These are phyloP conservation scores for Orychophragmus violaceus DNA, from an alignment of 345 rosid genomes.

Conservation along the genomic window DNA sequence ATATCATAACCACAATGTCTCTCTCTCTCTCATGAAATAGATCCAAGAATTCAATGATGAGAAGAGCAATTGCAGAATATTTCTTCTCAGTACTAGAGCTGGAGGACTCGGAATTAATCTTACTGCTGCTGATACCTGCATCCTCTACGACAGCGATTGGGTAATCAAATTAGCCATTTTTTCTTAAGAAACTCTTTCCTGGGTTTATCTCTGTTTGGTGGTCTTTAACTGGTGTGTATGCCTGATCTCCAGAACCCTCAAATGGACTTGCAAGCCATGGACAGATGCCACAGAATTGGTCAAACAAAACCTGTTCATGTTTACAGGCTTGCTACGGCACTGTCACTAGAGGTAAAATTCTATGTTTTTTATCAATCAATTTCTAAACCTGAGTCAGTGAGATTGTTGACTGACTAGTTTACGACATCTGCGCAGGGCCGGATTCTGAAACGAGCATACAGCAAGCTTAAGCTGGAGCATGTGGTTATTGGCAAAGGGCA, in stretches of 20 bases:
- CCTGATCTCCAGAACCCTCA: slow-evolving; percentile 72
- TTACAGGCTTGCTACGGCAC: slow-evolving; percentile 92
- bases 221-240: slow-evolving; percentile 17
- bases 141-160: slow-evolving; percentile 97
- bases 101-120: slow-evolving; percentile 99
- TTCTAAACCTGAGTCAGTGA: neutral
- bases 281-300: slow-evolving; percentile 96
- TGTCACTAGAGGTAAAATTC: slow-evolving; percentile 67
- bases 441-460: slow-evolving; percentile 74
- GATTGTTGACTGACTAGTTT: slow-evolving; percentile 14
- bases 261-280: slow-evolving; percentile 99
- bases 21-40: slow-evolving; percentile 34
- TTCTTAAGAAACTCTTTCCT: neutral
- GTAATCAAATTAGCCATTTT: slow-evolving; percentile 32
- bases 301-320: slow-evolving; percentile 99
- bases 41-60: slow-evolving; percentile 74
- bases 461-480: slow-evolving; percentile 95
- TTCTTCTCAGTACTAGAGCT: slow-evolving; percentile 94
- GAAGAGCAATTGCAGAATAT: slow-evolving; percentile 56
- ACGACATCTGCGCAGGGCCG: slow-evolving; percentile 55
- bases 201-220: neutral
- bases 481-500: slow-evolving; percentile 92
- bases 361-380: neutral
- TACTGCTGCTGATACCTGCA: slow-evolving; percentile 93
- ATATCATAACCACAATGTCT: neutral